Conservation (phyloP, 225 moss, liverwort and hornwort species). For the Antitrichia curtipendula region DNA sequence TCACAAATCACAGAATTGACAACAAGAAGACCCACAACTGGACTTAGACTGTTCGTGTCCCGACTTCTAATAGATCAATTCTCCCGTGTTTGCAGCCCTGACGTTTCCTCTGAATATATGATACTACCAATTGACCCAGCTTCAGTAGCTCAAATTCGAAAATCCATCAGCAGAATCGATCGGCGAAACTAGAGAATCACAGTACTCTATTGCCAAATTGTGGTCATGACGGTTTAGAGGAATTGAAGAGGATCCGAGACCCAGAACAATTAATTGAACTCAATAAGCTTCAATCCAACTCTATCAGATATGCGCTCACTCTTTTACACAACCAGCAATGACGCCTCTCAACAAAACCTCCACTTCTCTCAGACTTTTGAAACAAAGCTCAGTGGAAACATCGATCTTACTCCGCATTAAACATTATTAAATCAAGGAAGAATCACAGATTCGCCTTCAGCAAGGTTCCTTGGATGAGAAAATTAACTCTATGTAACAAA, state of each 20-base stretch:
- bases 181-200: not conserved
- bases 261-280: constrained; percentile 72
- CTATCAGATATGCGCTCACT: constrained; percentile 34
- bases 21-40: not conserved
- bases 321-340: constrained; percentile 52
- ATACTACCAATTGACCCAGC: too few species aligned
- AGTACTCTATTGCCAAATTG: not conserved
- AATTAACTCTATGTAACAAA: not conserved
- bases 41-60: not conserved
- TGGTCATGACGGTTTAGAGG: constrained; percentile 7
- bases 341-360: not conserved
- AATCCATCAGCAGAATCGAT: not conserved
- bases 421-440: not conserved
- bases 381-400: not conserved
- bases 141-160: not conserved
- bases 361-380: not conserved
- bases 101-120: not conserved
- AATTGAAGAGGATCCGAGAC: constrained; percentile 57
- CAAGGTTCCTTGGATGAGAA: not conserved
- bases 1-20: not conserved
- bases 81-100: not conserved
- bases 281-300: constrained; percentile 67
- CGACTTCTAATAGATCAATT: not conserved
- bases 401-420: not conserved
- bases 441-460: not conserved